Percentiles rank a stretch among this genome's conserved stretches.
These are phyloP conservation scores for Lasiodiplodia hormozganensis DNA, from an alignment of 2,329 filamentous ascomycete genomes.

Conservation along the genomic window DNA sequence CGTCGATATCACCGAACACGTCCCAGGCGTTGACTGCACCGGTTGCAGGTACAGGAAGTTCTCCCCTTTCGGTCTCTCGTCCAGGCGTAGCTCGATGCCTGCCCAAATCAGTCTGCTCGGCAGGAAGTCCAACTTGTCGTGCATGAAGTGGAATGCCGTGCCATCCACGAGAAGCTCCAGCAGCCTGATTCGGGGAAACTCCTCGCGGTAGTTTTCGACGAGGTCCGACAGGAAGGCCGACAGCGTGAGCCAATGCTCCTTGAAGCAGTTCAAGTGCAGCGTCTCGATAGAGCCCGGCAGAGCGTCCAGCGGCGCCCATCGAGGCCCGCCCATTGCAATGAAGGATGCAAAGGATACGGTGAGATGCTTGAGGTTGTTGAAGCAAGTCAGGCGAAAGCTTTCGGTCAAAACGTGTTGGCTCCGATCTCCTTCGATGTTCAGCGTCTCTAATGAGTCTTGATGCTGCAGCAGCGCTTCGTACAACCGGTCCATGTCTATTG, in stretches of 20 bases:
- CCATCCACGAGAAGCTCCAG: conserved; percentile 15
- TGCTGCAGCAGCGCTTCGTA: conserved; percentile 5
- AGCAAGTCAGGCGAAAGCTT: background rate
- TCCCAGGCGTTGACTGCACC: background rate
- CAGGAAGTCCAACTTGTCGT: conserved; percentile 19
- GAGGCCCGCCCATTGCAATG: conserved; percentile 4
- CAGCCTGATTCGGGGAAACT: conserved; percentile 1
- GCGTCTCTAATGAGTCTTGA: background rate
- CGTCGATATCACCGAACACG: conserved; percentile 1
- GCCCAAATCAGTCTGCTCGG: conserved; percentile 18
- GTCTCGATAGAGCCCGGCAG: background rate
- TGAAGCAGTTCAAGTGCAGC: conserved; percentile 6
- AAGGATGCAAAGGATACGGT: conserved; percentile 1
- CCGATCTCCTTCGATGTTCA: conserved; percentile 3
- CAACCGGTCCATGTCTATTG: conserved; percentile 14
- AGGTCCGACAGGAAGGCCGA: conserved; percentile 12
- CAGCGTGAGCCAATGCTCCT: conserved; percentile 12
- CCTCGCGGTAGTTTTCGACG: conserved; percentile 16
- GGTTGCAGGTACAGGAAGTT: conserved; percentile 13
- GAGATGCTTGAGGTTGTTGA: background rate
- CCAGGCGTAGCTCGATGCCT: conserved; percentile 7
- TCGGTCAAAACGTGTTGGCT: background rate
- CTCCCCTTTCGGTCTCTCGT: conserved; percentile 2
- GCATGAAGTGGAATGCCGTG: conserved; percentile 17
- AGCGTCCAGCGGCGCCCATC: conserved; percentile 7